Evolutionary conservation across 306 rosid species (phyloP).

Genomic region (Phaseolus lunatus): DNA sequence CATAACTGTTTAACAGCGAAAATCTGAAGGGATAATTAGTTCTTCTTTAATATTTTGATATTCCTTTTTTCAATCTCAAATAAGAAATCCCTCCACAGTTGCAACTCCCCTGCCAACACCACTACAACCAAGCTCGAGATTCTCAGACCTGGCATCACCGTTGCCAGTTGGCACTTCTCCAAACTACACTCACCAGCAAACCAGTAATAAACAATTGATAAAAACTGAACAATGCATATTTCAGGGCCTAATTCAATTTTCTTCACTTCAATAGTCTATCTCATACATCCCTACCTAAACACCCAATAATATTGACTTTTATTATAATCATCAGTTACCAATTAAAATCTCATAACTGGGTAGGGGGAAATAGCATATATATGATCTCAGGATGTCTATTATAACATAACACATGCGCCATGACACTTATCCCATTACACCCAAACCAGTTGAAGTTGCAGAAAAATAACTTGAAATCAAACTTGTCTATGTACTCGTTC

Average conservation of each 20-base stretch:
- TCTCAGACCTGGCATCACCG: too few relatives aligned
- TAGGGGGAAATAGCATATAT: not conserved
- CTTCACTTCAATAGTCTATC: not conserved
- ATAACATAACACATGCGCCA: not conserved
- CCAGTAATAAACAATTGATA: not conserved
- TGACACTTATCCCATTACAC: not conserved
- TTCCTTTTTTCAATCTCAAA: not conserved
- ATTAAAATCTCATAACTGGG: not conserved
- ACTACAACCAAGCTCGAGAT: too few relatives aligned
- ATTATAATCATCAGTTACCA: not conserved
- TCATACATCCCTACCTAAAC: not conserved
- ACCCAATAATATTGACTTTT: not conserved
- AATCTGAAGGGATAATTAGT: not conserved
- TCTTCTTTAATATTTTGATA: not conserved
- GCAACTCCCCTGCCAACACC: too few relatives aligned
- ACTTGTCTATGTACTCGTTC: not conserved
- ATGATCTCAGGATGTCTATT: not conserved
- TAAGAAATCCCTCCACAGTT: not conserved
- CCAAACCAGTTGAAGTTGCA: not conserved
- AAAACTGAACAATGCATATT: not conserved
- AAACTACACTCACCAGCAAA: not conserved
- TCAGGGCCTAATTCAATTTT: slow-evolving; percentile 1
- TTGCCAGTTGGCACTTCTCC: too few relatives aligned
- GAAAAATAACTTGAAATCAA: slow-evolving; percentile 14
- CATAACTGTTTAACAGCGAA: not conserved